Conservation (phyloP, 2,329 filamentous ascomycete genomes). For the Westerdykella aurantiaca region DNA sequence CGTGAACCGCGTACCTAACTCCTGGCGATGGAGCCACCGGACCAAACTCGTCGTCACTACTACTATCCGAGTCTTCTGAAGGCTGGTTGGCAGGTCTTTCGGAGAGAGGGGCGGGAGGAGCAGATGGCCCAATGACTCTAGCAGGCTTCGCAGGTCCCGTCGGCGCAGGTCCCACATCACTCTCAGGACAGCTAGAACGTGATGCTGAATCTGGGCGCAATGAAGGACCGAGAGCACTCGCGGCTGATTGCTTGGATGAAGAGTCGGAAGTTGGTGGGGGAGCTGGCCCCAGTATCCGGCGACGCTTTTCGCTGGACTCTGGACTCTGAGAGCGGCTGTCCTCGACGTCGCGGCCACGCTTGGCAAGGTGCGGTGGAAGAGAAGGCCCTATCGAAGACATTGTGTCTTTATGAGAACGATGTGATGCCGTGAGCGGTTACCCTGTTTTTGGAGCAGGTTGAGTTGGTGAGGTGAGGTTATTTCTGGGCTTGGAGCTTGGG, state of each 20-base stretch:
- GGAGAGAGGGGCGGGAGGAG: conserved; percentile 47
- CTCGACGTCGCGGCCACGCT: conserved; percentile 47
- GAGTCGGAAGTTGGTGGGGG: conserved; percentile 41
- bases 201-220: conserved; percentile 42
- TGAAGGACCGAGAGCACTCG: conserved; percentile 48
- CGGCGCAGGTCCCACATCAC: conserved; percentile 28
- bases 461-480: conserved; percentile 4
- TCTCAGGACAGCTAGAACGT: conserved; percentile 21
- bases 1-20: conserved; percentile 10
- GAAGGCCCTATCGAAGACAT: conserved; percentile 69
- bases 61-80: conserved; percentile 29
- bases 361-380: conserved; percentile 59
- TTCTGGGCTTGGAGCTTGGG: conserved; percentile 15
- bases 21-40: conserved; percentile 40
- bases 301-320: conserved; percentile 45
- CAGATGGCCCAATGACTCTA: conserved; percentile 49
- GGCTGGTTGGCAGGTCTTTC: conserved; percentile 41
- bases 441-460: conserved; percentile 1
- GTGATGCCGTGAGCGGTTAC: not conserved
- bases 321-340: conserved; percentile 37
- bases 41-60: conserved; percentile 41
- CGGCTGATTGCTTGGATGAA: conserved; percentile 3
- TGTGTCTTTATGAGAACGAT: conserved; percentile 20
- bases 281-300: conserved; percentile 52
- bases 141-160: conserved; percentile 40